phyloP scores from a whole-genome alignment of 805 yeast genomes.

The Pichia deserticola region DNA sequence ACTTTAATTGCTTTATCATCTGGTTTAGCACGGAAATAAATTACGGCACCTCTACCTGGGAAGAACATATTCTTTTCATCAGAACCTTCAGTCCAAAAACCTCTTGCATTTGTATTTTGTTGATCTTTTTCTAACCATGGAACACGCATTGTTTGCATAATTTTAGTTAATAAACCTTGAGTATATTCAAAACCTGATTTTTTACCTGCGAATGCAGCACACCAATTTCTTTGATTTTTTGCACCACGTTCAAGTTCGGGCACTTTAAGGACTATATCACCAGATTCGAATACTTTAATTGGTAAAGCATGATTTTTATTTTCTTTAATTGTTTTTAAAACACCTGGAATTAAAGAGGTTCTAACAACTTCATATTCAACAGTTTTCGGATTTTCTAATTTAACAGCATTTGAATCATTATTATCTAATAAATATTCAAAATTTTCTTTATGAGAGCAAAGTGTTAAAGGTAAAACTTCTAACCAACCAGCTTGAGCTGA shows the following conservation, averaged over 20 bases:
- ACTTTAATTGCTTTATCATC: conserved; percentile 51
- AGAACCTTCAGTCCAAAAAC: conserved; percentile 81
- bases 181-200: conserved; percentile 90
- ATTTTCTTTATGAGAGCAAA: conserved; percentile 96
- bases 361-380: conserved; percentile 96
- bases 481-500: conserved; percentile 93
- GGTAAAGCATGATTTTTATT: conserved; percentile 95
- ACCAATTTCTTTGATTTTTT: conserved; percentile 88
- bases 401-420: conserved; percentile 76
- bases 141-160: conserved; percentile 94
- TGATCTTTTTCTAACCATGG: conserved; percentile 62
- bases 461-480: conserved; percentile 91
- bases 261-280: conserved; percentile 88
- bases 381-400: conserved; percentile 94
- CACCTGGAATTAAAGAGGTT: conserved; percentile 89
- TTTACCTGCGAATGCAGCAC: conserved; percentile 90
- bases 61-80: conserved; percentile 64
- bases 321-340: conserved; percentile 90
- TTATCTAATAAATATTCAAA: conserved; percentile 70
- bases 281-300: conserved; percentile 88
- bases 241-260: conserved; percentile 75
- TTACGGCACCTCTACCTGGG: conserved; percentile 96
- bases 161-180: conserved; percentile 89
- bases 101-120: conserved; percentile 50
- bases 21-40: conserved; percentile 61